A percentile compares a stretch with the other conserved stretches of the same genome.
phyloP scores from a whole-genome alignment of 2,329 filamentous ascomycete species.

The Chaetomiaceae sp. region DNA sequence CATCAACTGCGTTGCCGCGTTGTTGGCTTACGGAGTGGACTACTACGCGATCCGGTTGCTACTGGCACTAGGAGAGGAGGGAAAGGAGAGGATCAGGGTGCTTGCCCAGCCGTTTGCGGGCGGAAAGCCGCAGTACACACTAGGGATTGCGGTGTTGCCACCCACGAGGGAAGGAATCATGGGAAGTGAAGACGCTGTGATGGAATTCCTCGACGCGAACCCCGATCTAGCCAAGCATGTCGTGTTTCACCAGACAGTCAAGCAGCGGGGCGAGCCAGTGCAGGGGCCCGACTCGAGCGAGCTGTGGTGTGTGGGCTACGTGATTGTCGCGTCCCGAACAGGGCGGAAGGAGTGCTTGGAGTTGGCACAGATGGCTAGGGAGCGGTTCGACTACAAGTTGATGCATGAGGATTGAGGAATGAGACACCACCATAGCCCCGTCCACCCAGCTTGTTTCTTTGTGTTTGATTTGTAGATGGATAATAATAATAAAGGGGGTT shows the following conservation, averaged over 20 bases:
- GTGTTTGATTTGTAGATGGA: too few species aligned
- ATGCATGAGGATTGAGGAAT: not conserved
- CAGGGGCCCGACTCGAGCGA: slow-evolving; percentile 13
- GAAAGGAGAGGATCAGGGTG: slow-evolving; percentile 17
- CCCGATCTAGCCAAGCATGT: slow-evolving; percentile 11
- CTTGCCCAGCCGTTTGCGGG: slow-evolving; percentile 25
- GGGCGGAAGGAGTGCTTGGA: slow-evolving; percentile 6
- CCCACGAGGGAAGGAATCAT: slow-evolving; percentile 10
- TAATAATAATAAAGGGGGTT: too few species aligned
- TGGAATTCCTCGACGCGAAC: slow-evolving; percentile 9
- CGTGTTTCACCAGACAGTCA: slow-evolving; percentile 11
- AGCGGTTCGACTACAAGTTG: slow-evolving; percentile 7
- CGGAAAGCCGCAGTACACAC: slow-evolving; percentile 10
- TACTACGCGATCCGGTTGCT: slow-evolving; percentile 30
- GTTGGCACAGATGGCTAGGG: not conserved
- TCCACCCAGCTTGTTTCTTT: not conserved
- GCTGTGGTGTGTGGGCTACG: slow-evolving; percentile 16
- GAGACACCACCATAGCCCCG: not conserved
- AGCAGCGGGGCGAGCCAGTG: slow-evolving; percentile 12
- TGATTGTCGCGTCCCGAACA: slow-evolving; percentile 7
- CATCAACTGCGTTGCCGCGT: slow-evolving; percentile 22
- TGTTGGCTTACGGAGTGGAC: slow-evolving; percentile 31
- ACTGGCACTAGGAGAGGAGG: slow-evolving; percentile 18
- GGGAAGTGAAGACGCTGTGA: slow-evolving; percentile 9
- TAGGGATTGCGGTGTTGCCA: slow-evolving; percentile 9